Evolutionary conservation across 192 early-diverging fungal genomes (phyloP).

Genomic region (Gonapodya prolifera): DNA sequence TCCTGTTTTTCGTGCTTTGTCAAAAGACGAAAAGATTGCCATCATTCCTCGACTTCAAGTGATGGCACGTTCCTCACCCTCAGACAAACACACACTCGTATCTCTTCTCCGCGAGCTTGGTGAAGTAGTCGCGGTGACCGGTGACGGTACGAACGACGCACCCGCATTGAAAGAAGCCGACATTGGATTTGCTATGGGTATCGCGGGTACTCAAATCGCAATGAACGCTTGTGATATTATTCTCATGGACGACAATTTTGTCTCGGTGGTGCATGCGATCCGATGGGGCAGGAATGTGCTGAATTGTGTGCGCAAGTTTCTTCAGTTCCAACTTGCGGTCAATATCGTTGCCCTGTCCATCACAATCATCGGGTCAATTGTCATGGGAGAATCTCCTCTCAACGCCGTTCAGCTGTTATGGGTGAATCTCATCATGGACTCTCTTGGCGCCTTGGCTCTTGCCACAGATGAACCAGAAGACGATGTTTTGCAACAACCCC

Average conservation of each 20-base stretch:
- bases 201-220: slow-evolving; percentile 47
- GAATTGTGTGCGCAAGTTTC: slow-evolving; percentile 41
- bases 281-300: slow-evolving; percentile 47
- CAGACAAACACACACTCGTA: slow-evolving; percentile 42
- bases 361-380: slow-evolving; percentile 40
- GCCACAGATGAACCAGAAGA: slow-evolving; percentile 44
- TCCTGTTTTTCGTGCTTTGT: slow-evolving; percentile 37
- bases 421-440: slow-evolving; percentile 54
- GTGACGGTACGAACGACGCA: slow-evolving; percentile 50
- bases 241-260: slow-evolving; percentile 47
- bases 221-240: slow-evolving; percentile 49
- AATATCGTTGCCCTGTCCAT: slow-evolving; percentile 39
- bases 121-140: slow-evolving; percentile 49
- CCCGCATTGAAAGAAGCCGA: slow-evolving; percentile 44
- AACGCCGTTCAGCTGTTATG: slow-evolving; percentile 45
- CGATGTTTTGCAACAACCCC: slow-evolving; percentile 34
- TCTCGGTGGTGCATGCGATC: slow-evolving; percentile 38
- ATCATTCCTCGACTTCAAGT: slow-evolving; percentile 39
- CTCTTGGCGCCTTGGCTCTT: slow-evolving; percentile 37
- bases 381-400: slow-evolving; percentile 29
- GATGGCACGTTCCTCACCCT: slow-evolving; percentile 32
- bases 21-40: slow-evolving; percentile 28
- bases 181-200: slow-evolving; percentile 51
- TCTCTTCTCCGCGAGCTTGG: slow-evolving; percentile 33
- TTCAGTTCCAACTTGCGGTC: slow-evolving; percentile 49